Base-by-base conservation (phyloP, 805 yeast genomes). In the Yarrowia osloensis region DNA sequence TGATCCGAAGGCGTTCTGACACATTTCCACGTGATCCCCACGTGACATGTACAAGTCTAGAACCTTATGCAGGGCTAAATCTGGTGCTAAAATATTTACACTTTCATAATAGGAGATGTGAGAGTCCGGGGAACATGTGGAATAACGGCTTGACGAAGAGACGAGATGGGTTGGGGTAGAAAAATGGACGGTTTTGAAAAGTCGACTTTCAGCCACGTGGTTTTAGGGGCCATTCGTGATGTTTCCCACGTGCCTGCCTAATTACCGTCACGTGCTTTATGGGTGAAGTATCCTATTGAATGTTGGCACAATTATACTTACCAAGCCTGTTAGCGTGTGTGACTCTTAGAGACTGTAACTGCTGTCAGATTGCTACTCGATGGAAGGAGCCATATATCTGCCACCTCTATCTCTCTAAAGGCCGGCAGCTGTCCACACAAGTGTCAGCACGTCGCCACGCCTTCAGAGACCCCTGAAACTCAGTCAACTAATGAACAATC, bases 1-100 rank as follows among this genome's bases (percentile, higher is more conserved):
- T 19, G 37, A 40, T 57, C 63, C 63, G 63, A 40, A 57, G 49
- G 21, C 28, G 35, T 19, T 28, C 31, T 39, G 63, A 12, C 19
- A 4, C 44, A 26, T 15, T 57, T 57, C 21, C 63, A 57, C 63
- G 63, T 57, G 63, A 57, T 57, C 63, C 63, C 63, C 63, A 57
- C 63, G 63, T 57, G 63, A 57, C 49, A 35, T 22, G 44, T 24
- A 11, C 28, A 17, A 6, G 9, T 12, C 19, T 8, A 4, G 15
- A 57, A 57, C 63, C 63, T 57, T 39, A 57, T 40, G 63, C 63
- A 57, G 37, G 63, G 37, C 29, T 57, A 57, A 35, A 19, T 26
- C 46, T 13, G 37, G 63, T 57, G 61, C 44, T 54, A 54, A 54
- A 54, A 52, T 40, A 39, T 31, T 28, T 19, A 54, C 24, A 35